These are phyloP conservation scores for Phytophthora pinifolia DNA, from an alignment of 352 stramenopile species.

Conservation along the genomic window DNA sequence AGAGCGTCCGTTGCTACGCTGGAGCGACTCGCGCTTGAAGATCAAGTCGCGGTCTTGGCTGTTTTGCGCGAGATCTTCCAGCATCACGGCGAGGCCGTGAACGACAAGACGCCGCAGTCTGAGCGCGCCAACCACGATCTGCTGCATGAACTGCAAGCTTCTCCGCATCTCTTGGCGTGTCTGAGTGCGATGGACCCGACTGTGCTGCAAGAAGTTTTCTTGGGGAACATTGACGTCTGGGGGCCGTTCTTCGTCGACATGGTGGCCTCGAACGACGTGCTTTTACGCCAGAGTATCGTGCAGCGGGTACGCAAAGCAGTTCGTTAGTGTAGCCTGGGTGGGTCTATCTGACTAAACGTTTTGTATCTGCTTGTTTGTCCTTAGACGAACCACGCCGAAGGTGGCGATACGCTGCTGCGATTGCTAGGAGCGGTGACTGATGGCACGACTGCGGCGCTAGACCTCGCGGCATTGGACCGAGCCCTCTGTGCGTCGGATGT, in stretches of 20 bases:
- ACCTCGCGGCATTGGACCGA: constrained; percentile 52
- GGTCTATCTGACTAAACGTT: too few species aligned
- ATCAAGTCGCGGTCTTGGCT: constrained; percentile 46
- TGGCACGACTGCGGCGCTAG: constrained; percentile 40
- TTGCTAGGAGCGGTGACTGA: constrained; percentile 49
- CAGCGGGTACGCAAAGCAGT: constrained; percentile 30
- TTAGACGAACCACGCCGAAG: constrained; percentile 58
- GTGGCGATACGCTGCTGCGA: constrained; percentile 47
- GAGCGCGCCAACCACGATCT: constrained; percentile 43
- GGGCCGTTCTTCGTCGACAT: constrained; percentile 66
- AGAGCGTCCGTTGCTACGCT: constrained; percentile 50
- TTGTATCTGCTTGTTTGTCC: neutral
- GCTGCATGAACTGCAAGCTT: constrained; percentile 51
- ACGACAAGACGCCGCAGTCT: neutral
- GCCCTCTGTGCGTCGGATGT: constrained; percentile 37
- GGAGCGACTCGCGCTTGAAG: constrained; percentile 59
- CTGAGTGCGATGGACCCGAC: constrained; percentile 64
- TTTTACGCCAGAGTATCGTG: constrained; percentile 54
- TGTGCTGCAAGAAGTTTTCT: constrained; percentile 64
- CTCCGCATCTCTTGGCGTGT: constrained; percentile 57
- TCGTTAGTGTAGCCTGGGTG: neutral
- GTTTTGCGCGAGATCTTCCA: constrained; percentile 61
- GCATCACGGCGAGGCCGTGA: constrained; percentile 14
- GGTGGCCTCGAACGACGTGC: constrained; percentile 46
- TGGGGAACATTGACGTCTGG: constrained; percentile 62